These are phyloP conservation scores for Pseudogymnoascus sp. DNA, from an alignment of 2,329 filamentous ascomycete species.

Conservation along the genomic window DNA sequence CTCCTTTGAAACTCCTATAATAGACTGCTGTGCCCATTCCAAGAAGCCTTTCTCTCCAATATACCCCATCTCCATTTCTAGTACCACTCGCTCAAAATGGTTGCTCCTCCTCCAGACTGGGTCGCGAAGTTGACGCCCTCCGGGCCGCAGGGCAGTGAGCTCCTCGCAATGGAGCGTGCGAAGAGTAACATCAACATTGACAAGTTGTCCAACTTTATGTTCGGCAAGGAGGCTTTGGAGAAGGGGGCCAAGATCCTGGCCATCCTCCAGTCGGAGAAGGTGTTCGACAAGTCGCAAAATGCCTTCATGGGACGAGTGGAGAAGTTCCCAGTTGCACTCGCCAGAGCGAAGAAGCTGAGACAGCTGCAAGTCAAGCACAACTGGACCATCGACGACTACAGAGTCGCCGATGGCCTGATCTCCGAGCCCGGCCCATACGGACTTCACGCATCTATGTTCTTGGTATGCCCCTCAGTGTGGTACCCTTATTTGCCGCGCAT, in stretches of 20 bases:
- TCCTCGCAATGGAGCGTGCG: slow-evolving; percentile 60
- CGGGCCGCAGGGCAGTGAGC: slow-evolving; percentile 58
- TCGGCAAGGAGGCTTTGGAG: slow-evolving; percentile 56
- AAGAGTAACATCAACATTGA: slow-evolving; percentile 60
- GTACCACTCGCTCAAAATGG: not conserved
- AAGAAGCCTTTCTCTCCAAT: not conserved
- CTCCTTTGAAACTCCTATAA: not conserved
- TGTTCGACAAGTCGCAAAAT: slow-evolving; percentile 73
- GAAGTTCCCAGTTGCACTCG: slow-evolving; percentile 61
- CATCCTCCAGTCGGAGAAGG: slow-evolving; percentile 57
- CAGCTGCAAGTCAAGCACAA: slow-evolving; percentile 58
- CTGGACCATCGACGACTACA: slow-evolving; percentile 58
- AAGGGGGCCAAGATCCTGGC: slow-evolving; percentile 52
- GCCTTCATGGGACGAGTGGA: slow-evolving; percentile 65
- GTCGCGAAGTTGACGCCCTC: slow-evolving; percentile 59
- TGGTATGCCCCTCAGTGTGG: slow-evolving; percentile 36
- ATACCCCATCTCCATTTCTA: slow-evolving; percentile 7
- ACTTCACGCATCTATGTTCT: slow-evolving; percentile 62
- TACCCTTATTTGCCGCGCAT: not conserved
- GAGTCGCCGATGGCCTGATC: slow-evolving; percentile 58
- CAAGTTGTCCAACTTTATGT: slow-evolving; percentile 59
- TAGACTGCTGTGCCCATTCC: slow-evolving; percentile 1
- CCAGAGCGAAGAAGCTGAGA: slow-evolving; percentile 60
- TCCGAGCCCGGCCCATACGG: slow-evolving; percentile 68
- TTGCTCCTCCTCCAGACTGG: slow-evolving; percentile 41